phyloP scores from a whole-genome alignment of 2,329 filamentous ascomycete genomes.

The Epichloe gansuensis region DNA sequence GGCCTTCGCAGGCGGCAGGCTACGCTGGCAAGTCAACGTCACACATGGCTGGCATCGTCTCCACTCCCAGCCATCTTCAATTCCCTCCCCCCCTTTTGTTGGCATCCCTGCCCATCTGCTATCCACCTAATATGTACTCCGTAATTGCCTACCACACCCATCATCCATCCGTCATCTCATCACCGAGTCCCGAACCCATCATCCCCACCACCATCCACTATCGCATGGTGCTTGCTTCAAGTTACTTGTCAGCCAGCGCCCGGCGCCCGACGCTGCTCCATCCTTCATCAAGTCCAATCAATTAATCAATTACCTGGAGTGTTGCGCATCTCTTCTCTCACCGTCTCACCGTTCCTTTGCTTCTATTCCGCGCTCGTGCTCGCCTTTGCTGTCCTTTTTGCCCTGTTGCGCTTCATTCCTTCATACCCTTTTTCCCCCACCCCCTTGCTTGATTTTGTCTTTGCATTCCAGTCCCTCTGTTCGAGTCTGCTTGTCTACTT shows the following conservation, averaged over 20 bases:
- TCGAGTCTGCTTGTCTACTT: neutral
- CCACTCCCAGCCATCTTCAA: neutral
- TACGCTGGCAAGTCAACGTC: neutral
- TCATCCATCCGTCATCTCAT: neutral
- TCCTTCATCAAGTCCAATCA: neutral
- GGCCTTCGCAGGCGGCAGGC: neutral
- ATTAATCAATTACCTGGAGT: neutral
- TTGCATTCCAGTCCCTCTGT: neutral
- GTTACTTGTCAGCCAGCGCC: neutral
- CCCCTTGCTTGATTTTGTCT: constrained; percentile 1
- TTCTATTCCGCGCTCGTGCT: too few relatives aligned
- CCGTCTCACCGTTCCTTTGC: neutral
- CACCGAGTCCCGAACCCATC: neutral
- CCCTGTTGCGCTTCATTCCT: neutral
- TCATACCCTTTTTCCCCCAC: neutral
- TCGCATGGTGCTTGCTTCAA: neutral
- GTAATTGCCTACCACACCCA: neutral
- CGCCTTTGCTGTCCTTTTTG: neutral
- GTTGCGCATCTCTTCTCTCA: neutral
- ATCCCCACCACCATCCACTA: neutral
- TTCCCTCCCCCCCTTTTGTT: neutral
- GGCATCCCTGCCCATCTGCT: neutral
- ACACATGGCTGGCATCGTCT: neutral
- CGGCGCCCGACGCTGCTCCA: neutral
- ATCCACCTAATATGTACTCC: neutral